Evolutionary conservation across 1,139 yeast genomes (phyloP), one percentile per base, ranked within the genome.

Genomic region (Suzukiozyma palmioleophila): DNA sequence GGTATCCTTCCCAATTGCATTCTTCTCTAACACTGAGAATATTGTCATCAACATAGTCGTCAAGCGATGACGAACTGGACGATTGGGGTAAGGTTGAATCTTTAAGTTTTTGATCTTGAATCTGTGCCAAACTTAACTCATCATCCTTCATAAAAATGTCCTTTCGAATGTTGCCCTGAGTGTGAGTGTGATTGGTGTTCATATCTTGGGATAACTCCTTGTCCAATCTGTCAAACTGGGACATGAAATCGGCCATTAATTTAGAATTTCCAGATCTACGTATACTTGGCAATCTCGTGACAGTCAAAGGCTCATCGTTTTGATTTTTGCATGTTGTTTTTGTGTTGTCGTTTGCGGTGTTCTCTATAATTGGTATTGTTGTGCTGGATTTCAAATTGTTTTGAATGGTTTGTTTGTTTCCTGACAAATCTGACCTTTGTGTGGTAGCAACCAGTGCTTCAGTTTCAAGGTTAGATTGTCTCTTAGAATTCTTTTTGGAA

Each of bases 111-210:
- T 66, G 75, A 44, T 70, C 74, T 34, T 57, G 60, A 35, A 71
- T 69, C 47, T 69, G 75, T 28, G 60, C 75, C 32, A 51, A 52
- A 2, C 73, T 65, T 42, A 71, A 61, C 45, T 71, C 76, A 43
- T 70, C 76, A 51, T 71, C 76, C 39, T 56, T 59, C 42, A 71
- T 58, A 43, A 67, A 64, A 27, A 70, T 70, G 26, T 61, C 66
- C 8, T 26, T 33, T n/a, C 30, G 36, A 25, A 13, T 21, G 26
- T 43, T 25, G 3, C 30, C 8, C 6, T 16, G 14, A 13, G 32
- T 15, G 13, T 16, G 14, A 13, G 32, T 16, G 10, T 24, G 13
- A 15, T 13, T 31, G 25, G 33, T 16, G 9, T 18, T 14, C 24
- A 31, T 11, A 31, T 31, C 25, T 5, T 24, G 25, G 3, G 33